A percentile compares a stretch with the other conserved stretches of the same genome.
These are phyloP conservation scores for Primulina tabacum DNA, from an alignment of 257 asterid genomes.

Conservation along the genomic window DNA sequence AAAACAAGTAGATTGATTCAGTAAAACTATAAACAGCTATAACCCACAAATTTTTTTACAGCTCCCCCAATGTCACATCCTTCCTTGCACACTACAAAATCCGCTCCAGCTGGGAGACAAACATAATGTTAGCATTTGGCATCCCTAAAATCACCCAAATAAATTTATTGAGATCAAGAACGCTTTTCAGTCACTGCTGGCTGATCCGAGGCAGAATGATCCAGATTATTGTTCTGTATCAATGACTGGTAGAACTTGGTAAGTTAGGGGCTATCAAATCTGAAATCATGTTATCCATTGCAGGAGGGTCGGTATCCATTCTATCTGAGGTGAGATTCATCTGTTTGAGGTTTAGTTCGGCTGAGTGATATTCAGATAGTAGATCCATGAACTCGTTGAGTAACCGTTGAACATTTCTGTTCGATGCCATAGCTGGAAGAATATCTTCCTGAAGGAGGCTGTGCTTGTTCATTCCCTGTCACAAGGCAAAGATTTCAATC, in stretches of 20 bases:
- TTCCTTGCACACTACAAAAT: not conserved
- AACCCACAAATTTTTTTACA: not conserved
- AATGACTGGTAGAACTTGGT: not conserved
- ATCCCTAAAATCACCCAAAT: not conserved
- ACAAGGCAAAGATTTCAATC: not conserved
- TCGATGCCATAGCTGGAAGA: slow-evolving; percentile 98
- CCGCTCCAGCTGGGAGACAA: not conserved
- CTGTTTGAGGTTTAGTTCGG: slow-evolving; percentile 32
- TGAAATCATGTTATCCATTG: not conserved
- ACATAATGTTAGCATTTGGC: not conserved
- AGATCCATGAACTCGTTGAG: slow-evolving; percentile 84
- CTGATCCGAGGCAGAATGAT: too few species aligned
- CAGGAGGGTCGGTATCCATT: not conserved
- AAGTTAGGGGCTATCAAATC: slow-evolving; percentile 27
- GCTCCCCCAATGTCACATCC: not conserved
- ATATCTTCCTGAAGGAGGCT: slow-evolving; percentile 91
- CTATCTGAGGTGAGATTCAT: slow-evolving; percentile 19
- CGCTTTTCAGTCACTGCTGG: slow-evolving; percentile 21
- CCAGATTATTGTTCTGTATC: too few species aligned
- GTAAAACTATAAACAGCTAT: not conserved
- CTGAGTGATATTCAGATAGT: slow-evolving; percentile 57
- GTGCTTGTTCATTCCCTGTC: slow-evolving; percentile 85
- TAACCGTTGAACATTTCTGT: slow-evolving; percentile 84
- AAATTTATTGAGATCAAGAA: slow-evolving; percentile 28
- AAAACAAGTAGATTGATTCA: not conserved